phyloP scores from a whole-genome alignment of 192 early-diverging fungal species.

The Lunasporangiospora selenospora region DNA sequence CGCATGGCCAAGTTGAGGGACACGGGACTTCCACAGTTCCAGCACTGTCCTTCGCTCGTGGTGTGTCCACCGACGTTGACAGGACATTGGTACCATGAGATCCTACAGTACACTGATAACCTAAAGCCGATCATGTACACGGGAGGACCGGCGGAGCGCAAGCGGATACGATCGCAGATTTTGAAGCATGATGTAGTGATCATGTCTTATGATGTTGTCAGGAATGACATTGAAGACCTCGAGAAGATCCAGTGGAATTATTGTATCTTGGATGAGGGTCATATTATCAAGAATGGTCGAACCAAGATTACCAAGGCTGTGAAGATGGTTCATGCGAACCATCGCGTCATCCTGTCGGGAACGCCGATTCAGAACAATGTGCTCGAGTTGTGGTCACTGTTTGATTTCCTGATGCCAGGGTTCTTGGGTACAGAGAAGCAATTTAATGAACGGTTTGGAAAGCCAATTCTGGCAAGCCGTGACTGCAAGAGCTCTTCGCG shows the following conservation, averaged over 20 bases:
- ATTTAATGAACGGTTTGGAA: conserved; percentile 94
- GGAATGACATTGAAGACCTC: conserved; percentile 93
- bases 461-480: conserved; percentile 89
- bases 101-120: conserved; percentile 77
- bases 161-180: conserved; percentile 64
- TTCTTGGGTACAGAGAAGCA: conserved; percentile 94
- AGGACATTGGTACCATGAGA: conserved; percentile 97
- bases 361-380: conserved; percentile 99
- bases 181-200: conserved; percentile 80
- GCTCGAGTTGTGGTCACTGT: conserved; percentile 96
- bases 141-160: conserved; percentile 81
- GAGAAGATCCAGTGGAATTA: conserved; percentile 84
- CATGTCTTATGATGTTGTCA: conserved; percentile 96
- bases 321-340: conserved; percentile 85
- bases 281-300: conserved; percentile 94
- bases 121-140: conserved; percentile 87
- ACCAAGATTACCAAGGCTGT: conserved; percentile 95
- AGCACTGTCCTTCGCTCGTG: conserved; percentile 85
- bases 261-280: conserved; percentile 97
- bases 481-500: conserved; percentile 84
- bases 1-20: conserved; percentile 64
- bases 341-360: conserved; percentile 94
- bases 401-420: conserved; percentile 99
- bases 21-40: conserved; percentile 65
- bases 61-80: conserved; percentile 96